Evolutionary conservation across 495 filamentous ascomycete genomes (phyloP).

Genomic region (Penicillium verhagenii): DNA sequence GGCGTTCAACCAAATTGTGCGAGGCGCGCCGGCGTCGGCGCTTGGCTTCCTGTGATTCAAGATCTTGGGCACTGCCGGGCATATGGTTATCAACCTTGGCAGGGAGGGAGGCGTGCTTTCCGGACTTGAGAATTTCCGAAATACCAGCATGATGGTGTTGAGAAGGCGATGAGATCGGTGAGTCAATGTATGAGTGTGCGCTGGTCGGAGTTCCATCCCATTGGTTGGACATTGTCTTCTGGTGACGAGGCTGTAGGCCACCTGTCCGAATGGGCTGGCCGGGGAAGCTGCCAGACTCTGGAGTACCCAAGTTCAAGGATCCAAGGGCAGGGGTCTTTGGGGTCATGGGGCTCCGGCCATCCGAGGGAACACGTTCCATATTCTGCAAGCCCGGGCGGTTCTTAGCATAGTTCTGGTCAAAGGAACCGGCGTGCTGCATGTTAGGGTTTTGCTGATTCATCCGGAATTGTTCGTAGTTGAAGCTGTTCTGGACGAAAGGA

Average conservation of each 20-base stretch:
- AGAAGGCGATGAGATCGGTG: slow-evolving; percentile 71
- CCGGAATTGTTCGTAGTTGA: slow-evolving; percentile 67
- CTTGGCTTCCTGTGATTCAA: slow-evolving; percentile 88
- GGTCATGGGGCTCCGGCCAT: slow-evolving; percentile 73
- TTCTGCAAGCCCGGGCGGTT: slow-evolving; percentile 58
- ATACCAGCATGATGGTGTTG: slow-evolving; percentile 62
- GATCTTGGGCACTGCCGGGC: slow-evolving; percentile 45
- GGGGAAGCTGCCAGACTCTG: slow-evolving; percentile 66
- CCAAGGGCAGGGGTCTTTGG: slow-evolving; percentile 68
- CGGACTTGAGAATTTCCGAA: slow-evolving; percentile 66
- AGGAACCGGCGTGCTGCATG: slow-evolving; percentile 48
- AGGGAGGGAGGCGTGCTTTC: slow-evolving; percentile 68
- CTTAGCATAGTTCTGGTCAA: slow-evolving; percentile 54
- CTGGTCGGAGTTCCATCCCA: slow-evolving; percentile 82
- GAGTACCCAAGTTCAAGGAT: slow-evolving; percentile 57
- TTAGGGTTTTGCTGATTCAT: slow-evolving; percentile 58
- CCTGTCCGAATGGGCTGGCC: slow-evolving; percentile 70
- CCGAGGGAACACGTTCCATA: slow-evolving; percentile 69
- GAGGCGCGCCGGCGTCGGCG: slow-evolving; percentile 85
- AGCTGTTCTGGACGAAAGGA: slow-evolving; percentile 72
- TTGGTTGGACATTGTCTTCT: slow-evolving; percentile 77
- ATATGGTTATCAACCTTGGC: slow-evolving; percentile 63
- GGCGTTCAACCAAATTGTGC: slow-evolving; percentile 93
- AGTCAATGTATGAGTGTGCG: slow-evolving; percentile 74
- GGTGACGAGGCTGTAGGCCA: slow-evolving; percentile 62